These are phyloP conservation scores for Penicillium cinerascens DNA, from an alignment of 495 filamentous ascomycete species.

Conservation along the genomic window DNA sequence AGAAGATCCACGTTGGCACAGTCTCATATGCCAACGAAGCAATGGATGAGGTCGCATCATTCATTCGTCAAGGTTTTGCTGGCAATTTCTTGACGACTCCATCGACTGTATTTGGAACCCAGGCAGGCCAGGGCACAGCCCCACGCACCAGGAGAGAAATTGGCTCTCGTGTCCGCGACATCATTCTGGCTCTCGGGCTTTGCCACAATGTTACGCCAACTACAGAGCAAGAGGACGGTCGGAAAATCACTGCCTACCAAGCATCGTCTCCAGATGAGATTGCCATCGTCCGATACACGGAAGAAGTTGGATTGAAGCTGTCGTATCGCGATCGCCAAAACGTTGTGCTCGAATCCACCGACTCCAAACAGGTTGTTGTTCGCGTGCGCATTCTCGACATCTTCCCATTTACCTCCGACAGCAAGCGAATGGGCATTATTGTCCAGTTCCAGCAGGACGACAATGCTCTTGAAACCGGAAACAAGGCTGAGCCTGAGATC, in stretches of 20 bases:
- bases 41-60: conserved; percentile 92
- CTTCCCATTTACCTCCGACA: conserved; percentile 96
- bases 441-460: conserved; percentile 68
- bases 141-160: conserved; percentile 90
- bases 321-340: conserved; percentile 79
- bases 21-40: conserved; percentile 97
- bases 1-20: conserved; percentile 96
- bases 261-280: conserved; percentile 98
- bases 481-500: conserved; percentile 62
- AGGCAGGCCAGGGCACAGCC: conserved; percentile 54
- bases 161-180: conserved; percentile 83
- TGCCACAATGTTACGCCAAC: conserved; percentile 99
- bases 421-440: conserved; percentile 98
- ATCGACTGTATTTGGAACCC: conserved; percentile 59
- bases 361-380: conserved; percentile 71
- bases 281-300: conserved; percentile 94
- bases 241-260: conserved; percentile 81
- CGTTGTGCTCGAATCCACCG: conserved; percentile 77
- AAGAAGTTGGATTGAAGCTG: conserved; percentile 84
- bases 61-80: conserved; percentile 77
- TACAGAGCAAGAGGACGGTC: conserved; percentile 73
- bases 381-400: conserved; percentile 89
- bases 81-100: conserved; percentile 64
- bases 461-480: conserved; percentile 23
- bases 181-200: conserved; percentile 85